phyloP scores from a whole-genome alignment of 768 basidiomycete species.

The Tremella fuciformis region DNA sequence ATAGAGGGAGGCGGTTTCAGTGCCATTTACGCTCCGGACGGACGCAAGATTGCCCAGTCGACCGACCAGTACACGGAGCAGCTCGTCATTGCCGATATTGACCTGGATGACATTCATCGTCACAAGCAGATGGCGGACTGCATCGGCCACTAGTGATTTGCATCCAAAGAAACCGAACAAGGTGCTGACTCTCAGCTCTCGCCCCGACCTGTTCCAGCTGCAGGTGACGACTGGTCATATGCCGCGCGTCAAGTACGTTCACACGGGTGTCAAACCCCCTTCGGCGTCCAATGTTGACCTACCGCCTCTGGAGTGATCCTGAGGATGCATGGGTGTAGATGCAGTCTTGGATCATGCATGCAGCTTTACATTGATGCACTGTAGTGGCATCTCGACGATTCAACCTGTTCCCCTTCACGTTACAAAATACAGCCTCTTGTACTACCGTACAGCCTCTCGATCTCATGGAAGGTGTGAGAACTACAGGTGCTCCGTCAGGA shows the following conservation, averaged over 20 bases:
- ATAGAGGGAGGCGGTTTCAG: constrained; percentile 17
- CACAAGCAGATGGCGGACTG: constrained; percentile 17
- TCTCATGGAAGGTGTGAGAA: too few relatives aligned
- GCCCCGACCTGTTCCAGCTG: constrained; percentile 10
- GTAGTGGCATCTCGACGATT: too few relatives aligned
- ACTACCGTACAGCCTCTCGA: too few relatives aligned
- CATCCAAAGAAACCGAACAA: background rate
- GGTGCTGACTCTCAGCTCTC: constrained; percentile 2
- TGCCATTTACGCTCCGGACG: constrained; percentile 14
- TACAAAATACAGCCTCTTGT: too few relatives aligned
- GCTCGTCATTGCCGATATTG: constrained; percentile 18
- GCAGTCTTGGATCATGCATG: too few relatives aligned
- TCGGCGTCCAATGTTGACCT: too few relatives aligned
- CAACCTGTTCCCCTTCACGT: too few relatives aligned
- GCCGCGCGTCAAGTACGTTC: constrained; percentile 12
- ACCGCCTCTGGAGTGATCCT: background rate
- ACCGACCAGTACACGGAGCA: constrained; percentile 12
- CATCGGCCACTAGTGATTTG: constrained; percentile 6
- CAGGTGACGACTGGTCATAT: constrained; percentile 5
- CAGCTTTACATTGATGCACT: too few relatives aligned
- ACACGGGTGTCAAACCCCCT: background rate
- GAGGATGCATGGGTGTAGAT: background rate
- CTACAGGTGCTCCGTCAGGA: constrained; percentile 16
- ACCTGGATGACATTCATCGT: constrained; percentile 16
- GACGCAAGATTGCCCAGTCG: constrained; percentile 7